These are phyloP conservation scores for Fusarium odoratissimum DNA, from an alignment of 2,329 filamentous ascomycete genomes.

Conservation along the genomic window DNA sequence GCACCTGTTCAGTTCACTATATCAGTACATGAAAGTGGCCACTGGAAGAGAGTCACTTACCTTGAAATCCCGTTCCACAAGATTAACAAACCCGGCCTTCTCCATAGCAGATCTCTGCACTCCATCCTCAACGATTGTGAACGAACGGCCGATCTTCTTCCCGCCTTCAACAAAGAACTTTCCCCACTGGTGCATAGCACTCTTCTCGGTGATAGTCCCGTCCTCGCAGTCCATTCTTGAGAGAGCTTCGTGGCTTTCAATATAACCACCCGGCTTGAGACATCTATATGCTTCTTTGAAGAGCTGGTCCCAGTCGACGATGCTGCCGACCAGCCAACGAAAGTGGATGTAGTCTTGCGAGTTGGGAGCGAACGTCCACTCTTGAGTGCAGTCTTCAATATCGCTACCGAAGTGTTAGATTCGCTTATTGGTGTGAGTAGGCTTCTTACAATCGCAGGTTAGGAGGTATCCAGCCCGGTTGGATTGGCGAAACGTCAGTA, in stretches of 20 bases:
- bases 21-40: too few species aligned
- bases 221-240: conserved; percentile 30
- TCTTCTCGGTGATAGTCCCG: conserved; percentile 12
- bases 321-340: conserved; percentile 30
- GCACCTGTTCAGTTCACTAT: neutral
- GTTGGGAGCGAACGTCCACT: conserved; percentile 29
- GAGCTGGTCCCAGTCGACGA: conserved; percentile 17
- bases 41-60: neutral
- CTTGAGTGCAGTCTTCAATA: conserved; percentile 35
- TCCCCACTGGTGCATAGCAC: conserved; percentile 35
- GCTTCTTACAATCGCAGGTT: conserved; percentile 17
- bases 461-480: conserved; percentile 25
- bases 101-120: conserved; percentile 25
- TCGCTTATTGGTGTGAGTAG: accelerated
- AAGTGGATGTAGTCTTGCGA: conserved; percentile 34
- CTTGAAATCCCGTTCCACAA: conserved; percentile 29
- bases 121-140: conserved; percentile 23
- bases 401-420: neutral
- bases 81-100: conserved; percentile 13
- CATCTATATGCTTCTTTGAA: conserved; percentile 28
- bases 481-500: conserved; percentile 32
- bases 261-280: conserved; percentile 19
- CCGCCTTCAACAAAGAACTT: conserved; percentile 34
- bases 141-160: conserved; percentile 27
- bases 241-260: conserved; percentile 32